Base-by-base conservation (phyloP, 768 basidiomycete species). In the Lentinula edodes region DNA sequence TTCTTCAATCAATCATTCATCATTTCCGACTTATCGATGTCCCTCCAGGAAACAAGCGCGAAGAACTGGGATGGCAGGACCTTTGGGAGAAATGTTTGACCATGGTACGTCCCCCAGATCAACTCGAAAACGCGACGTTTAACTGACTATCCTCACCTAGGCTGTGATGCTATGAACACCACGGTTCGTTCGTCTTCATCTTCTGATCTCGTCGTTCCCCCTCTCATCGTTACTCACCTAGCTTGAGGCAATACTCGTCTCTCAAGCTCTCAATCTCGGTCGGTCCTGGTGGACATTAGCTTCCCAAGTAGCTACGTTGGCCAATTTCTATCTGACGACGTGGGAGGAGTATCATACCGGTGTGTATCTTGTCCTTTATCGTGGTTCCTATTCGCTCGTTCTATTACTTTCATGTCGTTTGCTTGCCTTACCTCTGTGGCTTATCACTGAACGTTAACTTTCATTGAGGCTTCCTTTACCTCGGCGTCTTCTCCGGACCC, bases 231-330 rank as follows among this genome's bases (percentile, higher is more conserved):
- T 12, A 23, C 34, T 39, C 52, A 16, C 35, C 53, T 38, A 95
- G 93, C 83, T 99, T 28, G 96, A 95, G 74, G 89, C 87, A 61
- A 82, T 98, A 63, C 83, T 99, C 45, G 83, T 85, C 6, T 78
- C 86, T 7, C 85, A 90, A 32, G 95, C 97, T 0, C 83, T 99
- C 48, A 95, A 96, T 66, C 80, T 98, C 20, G 93, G 92, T 12
- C 81, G 95, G 18, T 94, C 93, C 0, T 98, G 97, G 95, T 98
- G 95, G 96, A 98, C 95, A 0, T 88, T 98, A 38, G 84, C 90
- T 0, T 90, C 90, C 0, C 92, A 95, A 70, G 79, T 88, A 10
- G 87, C 87, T 0, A 86, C 88, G 0, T 74, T 90, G 43, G 86
- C 85, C 63, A 91, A 89, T 70, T 93, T 93, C 68, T 91, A 91